Conservation (phyloP, 108 stramenopile genomes). For the Conticribra guillardii region DNA sequence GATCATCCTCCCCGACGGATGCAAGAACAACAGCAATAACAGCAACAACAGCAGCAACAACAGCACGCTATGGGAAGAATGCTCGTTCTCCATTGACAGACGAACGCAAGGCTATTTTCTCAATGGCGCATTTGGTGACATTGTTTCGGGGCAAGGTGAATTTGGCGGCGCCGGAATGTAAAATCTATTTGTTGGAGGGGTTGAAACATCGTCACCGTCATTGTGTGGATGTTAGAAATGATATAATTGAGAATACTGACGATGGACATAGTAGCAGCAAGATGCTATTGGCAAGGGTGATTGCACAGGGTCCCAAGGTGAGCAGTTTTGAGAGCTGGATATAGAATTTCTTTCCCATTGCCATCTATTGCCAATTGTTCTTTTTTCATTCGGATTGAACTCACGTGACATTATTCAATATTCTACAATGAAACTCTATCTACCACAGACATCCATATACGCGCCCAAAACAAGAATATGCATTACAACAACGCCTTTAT, state of each 20-base stretch:
- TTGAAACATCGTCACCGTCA: conserved; percentile 20
- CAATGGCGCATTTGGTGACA: conserved; percentile 58
- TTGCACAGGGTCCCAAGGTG: conserved; percentile 62
- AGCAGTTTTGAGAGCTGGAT: not conserved
- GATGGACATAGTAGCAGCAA: conserved; percentile 4
- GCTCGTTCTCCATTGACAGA: conserved; percentile 64
- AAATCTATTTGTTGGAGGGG: conserved; percentile 83
- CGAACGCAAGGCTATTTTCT: conserved; percentile 63
- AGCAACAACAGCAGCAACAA: not conserved
- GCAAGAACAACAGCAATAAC: not conserved
- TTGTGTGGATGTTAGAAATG: not conserved
- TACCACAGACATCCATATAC: conserved; percentile 53
- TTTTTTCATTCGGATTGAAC: too few relatives aligned
- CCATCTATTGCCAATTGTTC: too few relatives aligned
- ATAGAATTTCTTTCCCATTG: not conserved
- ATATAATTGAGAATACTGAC: not conserved
- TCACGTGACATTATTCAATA: too few relatives aligned
- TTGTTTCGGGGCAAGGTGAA: conserved; percentile 72
- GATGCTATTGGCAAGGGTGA: conserved; percentile 60
- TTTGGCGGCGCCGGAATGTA: conserved; percentile 68
- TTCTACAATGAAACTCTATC: too few relatives aligned
- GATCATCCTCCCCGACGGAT: conserved; percentile 35
- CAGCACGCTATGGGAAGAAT: conserved; percentile 67
- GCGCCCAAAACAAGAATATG: conserved; percentile 85
- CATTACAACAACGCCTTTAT: conserved; percentile 84